Evolutionary conservation across 192 early-diverging fungal genomes (phyloP), one percentile per base, ranked within the genome.

Genomic region (Podila clonocystis): DNA sequence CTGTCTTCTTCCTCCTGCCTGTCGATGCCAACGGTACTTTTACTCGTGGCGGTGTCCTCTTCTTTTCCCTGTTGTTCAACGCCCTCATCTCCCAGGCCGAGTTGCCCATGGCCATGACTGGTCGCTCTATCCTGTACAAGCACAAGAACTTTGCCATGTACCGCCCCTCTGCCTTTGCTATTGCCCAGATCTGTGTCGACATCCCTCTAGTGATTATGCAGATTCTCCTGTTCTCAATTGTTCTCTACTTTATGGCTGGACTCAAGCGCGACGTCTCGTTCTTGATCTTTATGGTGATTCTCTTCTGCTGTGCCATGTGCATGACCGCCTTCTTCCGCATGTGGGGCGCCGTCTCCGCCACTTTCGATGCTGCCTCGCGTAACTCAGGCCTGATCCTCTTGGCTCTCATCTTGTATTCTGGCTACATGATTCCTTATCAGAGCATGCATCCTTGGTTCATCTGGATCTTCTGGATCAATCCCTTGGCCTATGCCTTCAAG

Each of bases 1-100:
- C 91, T 28, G 88, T 92, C 34, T 94, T 91, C 83, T 89, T 89
- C 36, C 66, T 82, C 28, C 78, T 95, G 58, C 91, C 92, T 3
- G 62, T 71, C 45, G 83, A 75, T 33, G 82, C 85, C 34, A 69
- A 67, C 24, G 95, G 94, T 28, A 91, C 94, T 65, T 94, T 94
- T 82, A 88, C 93, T 33, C 90, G 95, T 58, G 93, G 95, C 60
- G 92, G 93, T 74, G 89, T 90, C 19, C 78, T 96, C 29, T 96
- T 94, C 67, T 92, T 86, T 82, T 84, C 84, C 70, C 74, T 85
- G 70, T 63, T 87, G 17, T 90, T 83, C 73, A 87, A 84, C 63
- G 71, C 87, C 4, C 66, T 88, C 50, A 86, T 91, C 22, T 90
- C 92, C 24, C 87, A 94, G 62, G 85, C 91, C 19, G 89, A 92